Evolutionary conservation across 495 filamentous ascomycete species (phyloP).

Genomic region (Bacidia rubella): DNA sequence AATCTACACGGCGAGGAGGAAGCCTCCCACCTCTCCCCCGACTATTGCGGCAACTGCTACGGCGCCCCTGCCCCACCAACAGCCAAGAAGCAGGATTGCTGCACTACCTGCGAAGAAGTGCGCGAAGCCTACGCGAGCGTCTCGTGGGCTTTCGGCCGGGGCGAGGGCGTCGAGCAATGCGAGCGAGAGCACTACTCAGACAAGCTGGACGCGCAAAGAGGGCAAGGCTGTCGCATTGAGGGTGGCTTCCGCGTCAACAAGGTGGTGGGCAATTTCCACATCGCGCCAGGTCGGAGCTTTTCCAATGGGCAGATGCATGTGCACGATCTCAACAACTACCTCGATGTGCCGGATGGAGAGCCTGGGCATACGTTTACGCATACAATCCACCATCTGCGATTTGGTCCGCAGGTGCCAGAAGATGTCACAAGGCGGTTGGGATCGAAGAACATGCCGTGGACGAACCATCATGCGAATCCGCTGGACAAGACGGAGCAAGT

Average conservation of each 20-base stretch:
- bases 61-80: conserved; percentile 60
- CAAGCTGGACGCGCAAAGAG: conserved; percentile 68
- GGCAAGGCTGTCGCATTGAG: conserved; percentile 90
- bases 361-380: conserved; percentile 74
- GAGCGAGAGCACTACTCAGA: conserved; percentile 85
- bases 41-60: conserved; percentile 91
- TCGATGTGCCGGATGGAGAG: conserved; percentile 46
- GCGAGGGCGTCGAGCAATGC: conserved; percentile 91
- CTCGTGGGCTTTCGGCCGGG: conserved; percentile 86
- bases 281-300: conserved; percentile 89
- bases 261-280: conserved; percentile 96
- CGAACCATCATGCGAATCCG: conserved; percentile 82
- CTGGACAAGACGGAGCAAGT: conserved; percentile 70
- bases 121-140: conserved; percentile 79
- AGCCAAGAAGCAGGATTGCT: conserved; percentile 69
- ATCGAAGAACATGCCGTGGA: conserved; percentile 49
- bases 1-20: conserved; percentile 55
- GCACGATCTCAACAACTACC: conserved; percentile 91
- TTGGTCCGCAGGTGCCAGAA: conserved; percentile 82
- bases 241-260: conserved; percentile 92
- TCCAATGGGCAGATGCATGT: conserved; percentile 92
- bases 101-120: conserved; percentile 94
- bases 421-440: conserved; percentile 48
- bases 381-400: conserved; percentile 77
- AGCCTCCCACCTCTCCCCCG: conserved; percentile 73